Base-by-base conservation (phyloP, 768 basidiomycete species). In the Mycena indigotica region DNA sequence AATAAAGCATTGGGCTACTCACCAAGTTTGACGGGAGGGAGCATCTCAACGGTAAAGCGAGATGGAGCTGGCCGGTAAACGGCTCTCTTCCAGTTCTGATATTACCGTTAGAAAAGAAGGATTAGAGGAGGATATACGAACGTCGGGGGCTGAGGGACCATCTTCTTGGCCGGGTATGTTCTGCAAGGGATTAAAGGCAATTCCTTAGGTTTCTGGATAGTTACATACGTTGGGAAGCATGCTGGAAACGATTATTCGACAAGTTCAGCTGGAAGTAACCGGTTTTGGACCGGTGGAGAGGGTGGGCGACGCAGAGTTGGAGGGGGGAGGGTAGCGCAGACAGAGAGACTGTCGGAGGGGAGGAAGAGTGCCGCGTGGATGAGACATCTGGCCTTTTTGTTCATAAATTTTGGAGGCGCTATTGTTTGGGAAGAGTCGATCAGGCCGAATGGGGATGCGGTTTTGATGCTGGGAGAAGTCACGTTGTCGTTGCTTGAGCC, bases 21-120 rank as follows among this genome's bases (percentile, higher is more conserved):
- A 26, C 46, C 81, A 46, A 83, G 77, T 65, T 88, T 89, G 38
- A 73, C 73, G 12, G 88, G 82, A 2, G 76, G 70, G 15, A 90
- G 75, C 57, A 86, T 75, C 48, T 84, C 81, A 4, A 89, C 81
- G 0, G 73, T 70, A 60, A 92, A 92, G 50, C 75, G 71, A 17
- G 71, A 74, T 5, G 90, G 90, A 4, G 89, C 75, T 28, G 78
- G 69, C 28, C 78, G 83, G 62, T 84, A 75, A 5, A 91, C 78
- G 6, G 86, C 86, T 60, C 85, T 71, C 65, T 85, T 86, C 70
- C 79, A 87, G 45, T 75, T 67, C 88, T 91, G 52, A 13, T 50
- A 4, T 28, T 25, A 46, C 4, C 28, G 13, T 28, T 23, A 24
- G 35, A n/a, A 21, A n/a, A 2, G 13, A 50, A 24, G 45, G 24